Evolutionary conservation across 768 basidiomycete genomes (phyloP).

Genomic region (Termitomyces sp.): DNA sequence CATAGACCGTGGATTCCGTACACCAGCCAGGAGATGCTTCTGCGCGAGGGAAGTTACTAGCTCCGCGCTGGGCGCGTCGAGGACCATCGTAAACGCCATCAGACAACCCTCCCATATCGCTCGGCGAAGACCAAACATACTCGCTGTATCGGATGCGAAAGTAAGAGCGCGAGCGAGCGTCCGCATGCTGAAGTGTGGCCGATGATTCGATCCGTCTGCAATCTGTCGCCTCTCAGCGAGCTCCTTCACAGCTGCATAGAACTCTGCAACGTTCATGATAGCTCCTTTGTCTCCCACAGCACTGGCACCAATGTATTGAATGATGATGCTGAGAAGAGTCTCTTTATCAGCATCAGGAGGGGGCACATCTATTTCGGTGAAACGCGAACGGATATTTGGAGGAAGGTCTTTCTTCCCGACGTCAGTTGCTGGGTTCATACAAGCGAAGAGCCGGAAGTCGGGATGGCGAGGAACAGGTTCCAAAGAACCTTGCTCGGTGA

Average conservation of each 20-base stretch:
- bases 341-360: constrained; percentile 90
- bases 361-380: constrained; percentile 95
- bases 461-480: constrained; percentile 89
- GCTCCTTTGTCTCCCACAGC: constrained; percentile 82
- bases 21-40: constrained; percentile 70
- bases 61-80: constrained; percentile 67
- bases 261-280: constrained; percentile 88
- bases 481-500: constrained; percentile 89
- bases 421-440: constrained; percentile 99
- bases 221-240: constrained; percentile 70
- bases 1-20: constrained; percentile 75
- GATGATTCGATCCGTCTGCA: constrained; percentile 88
- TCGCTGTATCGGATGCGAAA: constrained; percentile 80
- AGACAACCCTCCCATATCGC: constrained; percentile 94
- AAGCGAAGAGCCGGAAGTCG: constrained; percentile 94
- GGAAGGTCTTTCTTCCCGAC: constrained; percentile 98
- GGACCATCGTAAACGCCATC: constrained; percentile 97
- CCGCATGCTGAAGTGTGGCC: constrained; percentile 96
- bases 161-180: constrained; percentile 87
- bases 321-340: constrained; percentile 79
- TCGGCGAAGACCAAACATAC: constrained; percentile 72
- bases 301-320: constrained; percentile 81
- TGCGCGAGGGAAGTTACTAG: constrained; percentile 65
- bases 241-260: constrained; percentile 77
- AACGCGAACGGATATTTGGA: constrained; percentile 81